Percentiles rank a stretch among this genome's conserved stretches.
phyloP scores from a whole-genome alignment of 2,329 filamentous ascomycete species.

The Calycina marina region DNA sequence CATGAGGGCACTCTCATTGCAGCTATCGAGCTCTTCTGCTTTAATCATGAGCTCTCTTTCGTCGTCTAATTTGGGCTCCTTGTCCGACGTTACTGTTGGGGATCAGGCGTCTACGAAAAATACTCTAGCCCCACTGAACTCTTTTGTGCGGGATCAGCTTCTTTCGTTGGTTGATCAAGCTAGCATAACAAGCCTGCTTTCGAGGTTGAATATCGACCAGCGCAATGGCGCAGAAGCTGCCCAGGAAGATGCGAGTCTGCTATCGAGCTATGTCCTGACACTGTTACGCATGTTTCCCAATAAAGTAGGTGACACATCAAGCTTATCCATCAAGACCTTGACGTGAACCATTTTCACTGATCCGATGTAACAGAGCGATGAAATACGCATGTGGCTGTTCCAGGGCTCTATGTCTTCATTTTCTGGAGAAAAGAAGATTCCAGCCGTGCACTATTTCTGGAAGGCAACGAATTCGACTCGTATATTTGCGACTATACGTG shows the following conservation, averaged over 20 bases:
- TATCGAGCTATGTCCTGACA: conserved; percentile 78
- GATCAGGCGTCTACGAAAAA: conserved; percentile 14
- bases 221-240: conserved; percentile 13
- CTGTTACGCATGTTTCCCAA: conserved; percentile 73
- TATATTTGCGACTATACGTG: conserved; percentile 40
- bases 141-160: conserved; percentile 52
- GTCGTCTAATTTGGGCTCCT: conserved; percentile 29
- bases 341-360: too few species aligned
- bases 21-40: conserved; percentile 35
- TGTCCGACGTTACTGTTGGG: conserved; percentile 13
- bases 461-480: conserved; percentile 42
- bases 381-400: conserved; percentile 90
- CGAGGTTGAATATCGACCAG: conserved; percentile 20
- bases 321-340: too few species aligned
- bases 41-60: conserved; percentile 34
- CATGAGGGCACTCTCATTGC: conserved; percentile 37
- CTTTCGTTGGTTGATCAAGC: conserved; percentile 59
- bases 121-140: conserved; percentile 24
- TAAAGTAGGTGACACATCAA: too few species aligned
- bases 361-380: too few species aligned
- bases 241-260: conserved; percentile 45
- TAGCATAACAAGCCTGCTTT: conserved; percentile 43
- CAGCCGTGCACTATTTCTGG: conserved; percentile 79
- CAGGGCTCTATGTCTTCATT: conserved; percentile 36
- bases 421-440: conserved; percentile 29